Evolutionary conservation across 192 early-diverging fungal species (phyloP), one percentile per base, ranked within the genome.

Genomic region (Mortierella alpina): DNA sequence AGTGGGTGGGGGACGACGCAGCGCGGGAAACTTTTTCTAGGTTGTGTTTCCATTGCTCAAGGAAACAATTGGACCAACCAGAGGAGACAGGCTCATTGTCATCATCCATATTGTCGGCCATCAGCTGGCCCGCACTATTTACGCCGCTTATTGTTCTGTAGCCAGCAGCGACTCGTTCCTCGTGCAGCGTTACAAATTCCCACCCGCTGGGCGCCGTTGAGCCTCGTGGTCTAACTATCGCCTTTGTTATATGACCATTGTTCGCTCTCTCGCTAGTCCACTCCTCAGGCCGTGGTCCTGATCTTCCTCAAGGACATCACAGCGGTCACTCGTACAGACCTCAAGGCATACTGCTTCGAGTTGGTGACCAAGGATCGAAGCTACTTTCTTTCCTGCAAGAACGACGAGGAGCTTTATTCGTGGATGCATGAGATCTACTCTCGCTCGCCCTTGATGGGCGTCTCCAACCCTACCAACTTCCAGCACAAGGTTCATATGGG

Each of bases 381-480:
- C 52, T 98, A 95, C 82, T 97, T 91, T 82, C 85, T 99, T 51
- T 91, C 95, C 14, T 97, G 95, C 82, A 95, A 93, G 77, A 96
- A 90, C 75, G 98, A 99, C 83, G 95, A 97, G 79, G 97, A 99
- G 78, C 87, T 99, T 22, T 99, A 99, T 75, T 92, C 92, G 51
- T 99, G 98, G 98, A 95, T 98, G 90, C 97, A 99, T 72, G 94
- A 96, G 75, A 95, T 99, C 76, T 98, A 98, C 86, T 93, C 94
- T 85, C 84, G 93, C 50, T 94, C 94, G 15, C 91, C 94, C n/a
- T 85, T 95, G 69, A 72, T 75, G 56, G 93, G 94, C n/a, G 92
- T 93, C 55, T 94, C 93, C 15, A 90, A 87, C 71, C 93, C 93
- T 2, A 95, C 93, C 53, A 94, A 96, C 84, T 95, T 95, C 88